Conservation (phyloP, 768 basidiomycete genomes). For the Leccinum subgranulosum region DNA sequence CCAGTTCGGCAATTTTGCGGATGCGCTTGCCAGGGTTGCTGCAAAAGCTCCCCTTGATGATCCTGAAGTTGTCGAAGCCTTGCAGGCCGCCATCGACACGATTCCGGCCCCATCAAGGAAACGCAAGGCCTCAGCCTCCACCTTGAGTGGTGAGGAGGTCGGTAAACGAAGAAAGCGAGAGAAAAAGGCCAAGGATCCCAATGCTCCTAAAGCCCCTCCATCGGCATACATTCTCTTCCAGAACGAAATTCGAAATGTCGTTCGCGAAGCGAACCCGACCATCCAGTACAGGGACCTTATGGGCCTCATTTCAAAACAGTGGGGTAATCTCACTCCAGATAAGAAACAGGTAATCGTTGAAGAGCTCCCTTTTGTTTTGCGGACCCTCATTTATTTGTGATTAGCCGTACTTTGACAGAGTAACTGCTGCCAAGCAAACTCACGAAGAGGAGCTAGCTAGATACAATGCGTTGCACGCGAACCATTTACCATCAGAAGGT, state of each 20-base stretch:
- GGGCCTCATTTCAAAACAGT: slow-evolving; percentile 65
- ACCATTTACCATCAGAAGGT: slow-evolving; percentile 47
- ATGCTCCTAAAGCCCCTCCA: slow-evolving; percentile 91
- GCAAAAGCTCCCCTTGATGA: slow-evolving; percentile 36
- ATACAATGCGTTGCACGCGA: slow-evolving; percentile 56
- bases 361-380: not conserved
- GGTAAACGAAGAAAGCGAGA: slow-evolving; percentile 35
- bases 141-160: slow-evolving; percentile 34
- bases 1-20: slow-evolving; percentile 57
- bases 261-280: slow-evolving; percentile 62
- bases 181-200: slow-evolving; percentile 80
- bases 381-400: not conserved
- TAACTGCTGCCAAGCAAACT: slow-evolving; percentile 56
- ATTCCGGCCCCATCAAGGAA: slow-evolving; percentile 42
- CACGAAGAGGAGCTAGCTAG: slow-evolving; percentile 63
- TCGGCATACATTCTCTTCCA: slow-evolving; percentile 95
- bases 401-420: slow-evolving; percentile 37
- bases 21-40: slow-evolving; percentile 53
- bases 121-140: slow-evolving; percentile 40
- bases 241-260: slow-evolving; percentile 77
- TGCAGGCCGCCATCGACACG: slow-evolving; percentile 31
- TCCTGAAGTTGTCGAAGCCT: slow-evolving; percentile 26
- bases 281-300: slow-evolving; percentile 73
- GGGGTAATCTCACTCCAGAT: slow-evolving; percentile 63
- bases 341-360: slow-evolving; percentile 68